Percentiles rank a stretch among this genome's conserved stretches.
These are phyloP conservation scores for Lachancea dasiensis DNA, from an alignment of 805 yeast genomes.

Conservation along the genomic window DNA sequence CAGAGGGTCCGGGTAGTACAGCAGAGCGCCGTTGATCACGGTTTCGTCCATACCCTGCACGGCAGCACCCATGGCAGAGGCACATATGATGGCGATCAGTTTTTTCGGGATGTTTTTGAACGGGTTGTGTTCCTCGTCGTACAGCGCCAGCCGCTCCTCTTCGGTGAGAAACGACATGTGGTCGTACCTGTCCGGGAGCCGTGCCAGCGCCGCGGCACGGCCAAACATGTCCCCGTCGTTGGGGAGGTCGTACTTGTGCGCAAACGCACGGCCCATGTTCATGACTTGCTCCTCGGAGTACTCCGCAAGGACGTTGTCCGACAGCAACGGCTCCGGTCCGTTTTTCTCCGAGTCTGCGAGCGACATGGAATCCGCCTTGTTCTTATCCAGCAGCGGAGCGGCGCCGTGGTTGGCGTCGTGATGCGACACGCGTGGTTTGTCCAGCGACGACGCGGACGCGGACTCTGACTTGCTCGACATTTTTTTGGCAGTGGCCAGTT, in stretches of 20 bases:
- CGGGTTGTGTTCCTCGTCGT: slow-evolving; percentile 42
- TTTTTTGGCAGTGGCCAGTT: too few species aligned
- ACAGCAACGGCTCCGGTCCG: slow-evolving; percentile 11
- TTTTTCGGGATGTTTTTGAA: slow-evolving; percentile 39
- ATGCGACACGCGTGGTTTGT: slow-evolving; percentile 1
- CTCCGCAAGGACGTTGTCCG: slow-evolving; percentile 46
- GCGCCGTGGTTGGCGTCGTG: slow-evolving; percentile 2
- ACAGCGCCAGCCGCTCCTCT: slow-evolving; percentile 47
- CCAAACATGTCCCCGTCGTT: slow-evolving; percentile 53
- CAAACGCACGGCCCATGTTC: slow-evolving; percentile 66
- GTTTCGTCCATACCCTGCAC: slow-evolving; percentile 80
- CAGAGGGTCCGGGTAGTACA: slow-evolving; percentile 52
- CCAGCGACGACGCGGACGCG: slow-evolving; percentile 1
- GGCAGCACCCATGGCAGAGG: slow-evolving; percentile 73
- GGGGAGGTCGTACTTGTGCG: slow-evolving; percentile 43
- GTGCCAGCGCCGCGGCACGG: slow-evolving; percentile 61
- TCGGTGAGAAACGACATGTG: slow-evolving; percentile 50
- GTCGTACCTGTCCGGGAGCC: slow-evolving; percentile 52
- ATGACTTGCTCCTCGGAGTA: slow-evolving; percentile 58
- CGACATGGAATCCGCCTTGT: slow-evolving; percentile 6
- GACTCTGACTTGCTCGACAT: not conserved
- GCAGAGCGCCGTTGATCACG: slow-evolving; percentile 65
- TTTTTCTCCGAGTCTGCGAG: slow-evolving; percentile 8
- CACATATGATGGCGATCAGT: slow-evolving; percentile 50
- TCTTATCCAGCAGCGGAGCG: slow-evolving; percentile 3